Percentiles rank a stretch among this genome's conserved stretches.
Conservation (phyloP, 2,329 filamentous ascomycete genomes). For the Huntiella abstrusa region DNA sequence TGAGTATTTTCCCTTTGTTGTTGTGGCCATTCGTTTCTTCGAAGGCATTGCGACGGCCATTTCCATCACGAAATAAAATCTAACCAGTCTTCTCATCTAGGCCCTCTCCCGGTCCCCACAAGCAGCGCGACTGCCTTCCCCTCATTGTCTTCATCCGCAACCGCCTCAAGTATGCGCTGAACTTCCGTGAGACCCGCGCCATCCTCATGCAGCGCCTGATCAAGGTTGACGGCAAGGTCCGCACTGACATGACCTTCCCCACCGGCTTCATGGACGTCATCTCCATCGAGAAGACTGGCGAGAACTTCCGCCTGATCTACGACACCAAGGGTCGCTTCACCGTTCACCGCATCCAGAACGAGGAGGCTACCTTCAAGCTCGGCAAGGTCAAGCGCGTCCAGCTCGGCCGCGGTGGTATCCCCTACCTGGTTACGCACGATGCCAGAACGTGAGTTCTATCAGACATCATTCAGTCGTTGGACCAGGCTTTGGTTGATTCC, state of each 20-base stretch:
- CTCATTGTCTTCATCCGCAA: conserved; percentile 95
- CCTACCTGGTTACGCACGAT: conserved; percentile 99
- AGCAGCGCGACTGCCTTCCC: conserved; percentile 96
- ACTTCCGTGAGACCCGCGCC: conserved; percentile 89
- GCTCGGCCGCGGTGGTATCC: conserved; percentile 98
- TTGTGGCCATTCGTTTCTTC: background rate
- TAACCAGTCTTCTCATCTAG: conserved; percentile 16
- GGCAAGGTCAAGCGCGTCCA: conserved; percentile 99
- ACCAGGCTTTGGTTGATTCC: conserved; percentile 83
- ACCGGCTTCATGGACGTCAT: conserved; percentile 99
- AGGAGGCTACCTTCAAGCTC: conserved; percentile 99
- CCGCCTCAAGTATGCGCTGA: conserved; percentile 98
- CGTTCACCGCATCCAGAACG: conserved; percentile 94
- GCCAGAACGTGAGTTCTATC: conserved; percentile 98
- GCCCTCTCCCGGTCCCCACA: conserved; percentile 79
- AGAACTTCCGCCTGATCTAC: conserved; percentile 99
- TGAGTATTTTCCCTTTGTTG: background rate
- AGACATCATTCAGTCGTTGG: conserved; percentile 99
- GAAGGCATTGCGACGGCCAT: background rate
- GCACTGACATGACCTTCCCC: conserved; percentile 95
- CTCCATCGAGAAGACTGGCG: conserved; percentile 97
- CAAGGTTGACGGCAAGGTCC: conserved; percentile 99
- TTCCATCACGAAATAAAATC: background rate
- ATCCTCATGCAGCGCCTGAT: conserved; percentile 99
- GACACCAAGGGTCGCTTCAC: conserved; percentile 99